phyloP scores from a whole-genome alignment of 2,329 filamentous ascomycete species.

The Hymenoscyphus fructigenus region DNA sequence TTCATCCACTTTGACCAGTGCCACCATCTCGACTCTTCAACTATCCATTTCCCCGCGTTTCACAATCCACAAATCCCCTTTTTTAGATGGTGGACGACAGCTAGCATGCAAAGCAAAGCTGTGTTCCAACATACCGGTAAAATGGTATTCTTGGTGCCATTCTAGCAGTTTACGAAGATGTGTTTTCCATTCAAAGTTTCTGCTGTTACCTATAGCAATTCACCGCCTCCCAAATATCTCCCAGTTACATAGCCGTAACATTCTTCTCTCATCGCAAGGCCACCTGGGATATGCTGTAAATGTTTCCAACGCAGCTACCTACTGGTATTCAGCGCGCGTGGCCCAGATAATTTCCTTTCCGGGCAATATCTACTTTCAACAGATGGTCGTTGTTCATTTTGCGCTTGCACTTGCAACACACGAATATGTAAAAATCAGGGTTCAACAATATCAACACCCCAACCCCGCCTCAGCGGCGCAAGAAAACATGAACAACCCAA shows the following conservation, averaged over 20 bases:
- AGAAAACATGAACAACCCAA: too few relatives aligned
- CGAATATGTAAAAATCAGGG: too few relatives aligned
- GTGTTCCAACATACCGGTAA: neutral
- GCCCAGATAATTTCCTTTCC: neutral
- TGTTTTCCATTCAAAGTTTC: too few relatives aligned
- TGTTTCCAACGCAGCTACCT: neutral
- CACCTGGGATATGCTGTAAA: neutral
- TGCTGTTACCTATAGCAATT: neutral
- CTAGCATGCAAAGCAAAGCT: too few relatives aligned
- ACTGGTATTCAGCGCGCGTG: neutral
- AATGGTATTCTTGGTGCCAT: neutral
- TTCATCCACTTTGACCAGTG: neutral
- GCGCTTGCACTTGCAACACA: neutral
- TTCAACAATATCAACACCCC: too few relatives aligned
- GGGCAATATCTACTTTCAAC: neutral
- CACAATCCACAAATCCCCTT: neutral
- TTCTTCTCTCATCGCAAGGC: neutral
- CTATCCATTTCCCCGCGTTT: neutral
- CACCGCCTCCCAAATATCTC: neutral
- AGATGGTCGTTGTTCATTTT: too few relatives aligned
- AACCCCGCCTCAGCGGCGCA: too few relatives aligned
- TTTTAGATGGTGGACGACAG: neutral
- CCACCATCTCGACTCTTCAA: neutral
- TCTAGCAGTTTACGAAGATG: neutral
- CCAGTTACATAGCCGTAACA: neutral